Evolutionary conservation across 2,329 filamentous ascomycete genomes (phyloP).

Genomic region (Lachnellula suecica): DNA sequence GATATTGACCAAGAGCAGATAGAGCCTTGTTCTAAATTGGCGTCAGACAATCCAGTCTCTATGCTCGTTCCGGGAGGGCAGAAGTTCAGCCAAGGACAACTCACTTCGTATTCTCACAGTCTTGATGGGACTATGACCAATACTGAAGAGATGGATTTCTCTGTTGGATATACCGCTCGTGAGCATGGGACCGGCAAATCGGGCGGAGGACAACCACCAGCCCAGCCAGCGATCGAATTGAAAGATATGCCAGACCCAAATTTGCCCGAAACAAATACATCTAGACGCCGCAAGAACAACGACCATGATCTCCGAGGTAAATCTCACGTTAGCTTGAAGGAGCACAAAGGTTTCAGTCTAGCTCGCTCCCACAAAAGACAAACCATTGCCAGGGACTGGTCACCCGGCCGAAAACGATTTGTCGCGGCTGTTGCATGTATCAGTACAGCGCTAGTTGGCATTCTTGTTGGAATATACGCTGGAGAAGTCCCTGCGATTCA

Average conservation of each 20-base stretch:
- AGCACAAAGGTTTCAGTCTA: slow-evolving; percentile 50
- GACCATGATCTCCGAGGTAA: slow-evolving; percentile 44
- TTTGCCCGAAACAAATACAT: slow-evolving; percentile 18
- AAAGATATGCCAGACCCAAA: slow-evolving; percentile 13
- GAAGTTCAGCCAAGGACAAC: not conserved
- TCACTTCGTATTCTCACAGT: slow-evolving; percentile 16
- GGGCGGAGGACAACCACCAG: not conserved
- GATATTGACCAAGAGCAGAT: slow-evolving; percentile 17
- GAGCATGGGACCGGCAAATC: slow-evolving; percentile 15
- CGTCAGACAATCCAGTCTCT: not conserved
- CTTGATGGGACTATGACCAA: slow-evolving; percentile 22
- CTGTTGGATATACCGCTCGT: slow-evolving; percentile 21
- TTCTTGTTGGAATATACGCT: slow-evolving; percentile 73
- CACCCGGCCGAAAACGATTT: slow-evolving; percentile 63
- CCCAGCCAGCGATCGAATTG: not conserved
- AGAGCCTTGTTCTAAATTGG: slow-evolving; percentile 4
- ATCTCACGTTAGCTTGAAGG: slow-evolving; percentile 54
- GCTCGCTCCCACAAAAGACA: slow-evolving; percentile 56
- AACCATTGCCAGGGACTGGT: slow-evolving; percentile 73
- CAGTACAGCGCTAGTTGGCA: slow-evolving; percentile 69
- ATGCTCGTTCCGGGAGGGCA: not conserved
- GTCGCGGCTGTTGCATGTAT: slow-evolving; percentile 68
- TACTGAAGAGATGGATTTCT: slow-evolving; percentile 27
- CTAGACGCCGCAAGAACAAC: slow-evolving; percentile 11
- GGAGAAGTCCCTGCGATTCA: slow-evolving; percentile 78